Evolutionary conservation across 2,329 filamentous ascomycete genomes (phyloP), one percentile per base, ranked within the genome.

Genomic region (Myriangium duriaei): DNA sequence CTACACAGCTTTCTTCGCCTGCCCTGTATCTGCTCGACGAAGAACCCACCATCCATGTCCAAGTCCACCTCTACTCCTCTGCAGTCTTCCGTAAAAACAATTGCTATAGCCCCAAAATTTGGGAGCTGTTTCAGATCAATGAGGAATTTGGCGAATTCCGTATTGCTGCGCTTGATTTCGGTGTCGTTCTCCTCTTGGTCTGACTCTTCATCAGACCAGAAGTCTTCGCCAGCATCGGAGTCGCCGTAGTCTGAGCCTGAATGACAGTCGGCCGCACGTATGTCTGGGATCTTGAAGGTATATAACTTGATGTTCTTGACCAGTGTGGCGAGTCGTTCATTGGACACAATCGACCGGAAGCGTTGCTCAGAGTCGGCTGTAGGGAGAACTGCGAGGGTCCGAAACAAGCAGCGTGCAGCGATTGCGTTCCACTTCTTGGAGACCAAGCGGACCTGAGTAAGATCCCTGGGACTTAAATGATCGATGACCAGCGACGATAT

Each of bases 231-330:
- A n/a, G 17, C 18, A 18, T 37, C n/a, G 24, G 12, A n/a, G n/a
- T n/a, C n/a, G n/a, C n/a, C n/a, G n/a, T n/a, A n/a, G n/a, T n/a
- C n/a, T n/a, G n/a, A n/a, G n/a, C n/a, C n/a, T n/a, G n/a, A n/a
- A n/a, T n/a, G n/a, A n/a, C n/a, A n/a, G n/a, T n/a, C n/a, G n/a
- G n/a, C n/a, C n/a, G n/a, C n/a, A n/a, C n/a, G n/a, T n/a, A n/a
- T n/a, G n/a, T n/a, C n/a, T n/a, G n/a, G n/a, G n/a, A n/a, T n/a
- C 11, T 17, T 28, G 34, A 4, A 39, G n/a, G 21, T 39, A 28
- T 12, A 39, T 17, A 19, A 32, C 36, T 10, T 11, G 11, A 32
- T 32, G 14, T 32, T 39, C 5, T 28, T 32, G 28, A 32, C 12
- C 15, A 10, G 5, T 21, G 13, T 19, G 7, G 36, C 16, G 5